Conservation (phyloP, 495 filamentous ascomycete genomes). For the Podospora appendiculata region DNA sequence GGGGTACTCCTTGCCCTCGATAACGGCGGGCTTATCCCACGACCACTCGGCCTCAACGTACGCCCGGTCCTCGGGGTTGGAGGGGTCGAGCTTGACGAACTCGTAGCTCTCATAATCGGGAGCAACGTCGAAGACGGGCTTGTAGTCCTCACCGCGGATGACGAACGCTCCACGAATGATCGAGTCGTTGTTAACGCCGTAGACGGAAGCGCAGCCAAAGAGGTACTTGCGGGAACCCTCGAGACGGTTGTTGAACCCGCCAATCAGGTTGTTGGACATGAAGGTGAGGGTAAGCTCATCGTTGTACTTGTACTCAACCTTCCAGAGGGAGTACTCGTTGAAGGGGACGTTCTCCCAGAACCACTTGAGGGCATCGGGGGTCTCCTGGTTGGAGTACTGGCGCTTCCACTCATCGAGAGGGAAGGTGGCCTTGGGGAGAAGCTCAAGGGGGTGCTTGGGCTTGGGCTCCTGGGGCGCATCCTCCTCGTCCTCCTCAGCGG, state of each 20-base stretch:
- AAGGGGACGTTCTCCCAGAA: slow-evolving; percentile 95
- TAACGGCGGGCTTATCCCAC: slow-evolving; percentile 68
- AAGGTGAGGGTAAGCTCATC: slow-evolving; percentile 93
- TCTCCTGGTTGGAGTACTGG: slow-evolving; percentile 95
- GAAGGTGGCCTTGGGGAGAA: slow-evolving; percentile 70
- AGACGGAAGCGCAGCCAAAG: slow-evolving; percentile 89
- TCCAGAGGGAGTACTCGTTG: slow-evolving; percentile 93
- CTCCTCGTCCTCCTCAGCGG: slow-evolving; percentile 56
- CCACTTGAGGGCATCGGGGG: slow-evolving; percentile 83
- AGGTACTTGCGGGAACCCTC: slow-evolving; percentile 98
- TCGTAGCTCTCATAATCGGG: slow-evolving; percentile 96
- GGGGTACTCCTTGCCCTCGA: slow-evolving; percentile 72
- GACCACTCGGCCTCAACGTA: slow-evolving; percentile 84
- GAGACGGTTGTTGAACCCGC: slow-evolving; percentile 94
- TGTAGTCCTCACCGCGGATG: slow-evolving; percentile 80
- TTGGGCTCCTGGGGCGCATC: slow-evolving; percentile 68
- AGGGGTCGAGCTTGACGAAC: slow-evolving; percentile 90
- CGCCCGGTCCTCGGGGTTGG: slow-evolving; percentile 71
- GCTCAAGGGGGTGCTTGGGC: slow-evolving; percentile 93
- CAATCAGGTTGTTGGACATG: slow-evolving; percentile 97
- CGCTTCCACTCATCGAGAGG: slow-evolving; percentile 96
- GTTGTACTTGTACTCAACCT: slow-evolving; percentile 93
- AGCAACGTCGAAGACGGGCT: slow-evolving; percentile 88
- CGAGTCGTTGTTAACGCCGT: slow-evolving; percentile 77
- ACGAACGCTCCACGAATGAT: slow-evolving; percentile 87